Evolutionary conservation across 352 stramenopile species (phyloP).

Genomic region (Phytophthora pseudosyringae): DNA sequence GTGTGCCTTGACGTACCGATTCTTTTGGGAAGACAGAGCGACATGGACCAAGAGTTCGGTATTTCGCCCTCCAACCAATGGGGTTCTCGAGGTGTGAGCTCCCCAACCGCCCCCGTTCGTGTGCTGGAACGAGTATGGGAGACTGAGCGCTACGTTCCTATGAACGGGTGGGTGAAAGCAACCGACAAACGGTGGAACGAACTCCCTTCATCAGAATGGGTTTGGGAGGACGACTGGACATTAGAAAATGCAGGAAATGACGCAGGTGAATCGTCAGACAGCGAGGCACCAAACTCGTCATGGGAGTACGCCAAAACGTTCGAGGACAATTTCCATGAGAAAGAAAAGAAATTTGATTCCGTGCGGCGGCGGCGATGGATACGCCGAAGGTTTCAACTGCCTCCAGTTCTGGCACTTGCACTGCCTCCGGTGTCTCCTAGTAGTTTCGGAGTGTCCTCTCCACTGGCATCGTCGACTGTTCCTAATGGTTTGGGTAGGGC

Average conservation of each 20-base stretch:
- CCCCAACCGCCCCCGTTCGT: slow-evolving; percentile 36
- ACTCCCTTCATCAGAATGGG: slow-evolving; percentile 79
- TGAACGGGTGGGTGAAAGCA: slow-evolving; percentile 73
- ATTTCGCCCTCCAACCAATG: slow-evolving; percentile 32
- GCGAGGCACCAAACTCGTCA: slow-evolving; percentile 30
- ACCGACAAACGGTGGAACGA: slow-evolving; percentile 63
- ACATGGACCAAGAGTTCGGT: slow-evolving; percentile 54
- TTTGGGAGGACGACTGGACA: slow-evolving; percentile 80
- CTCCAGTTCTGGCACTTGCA: slow-evolving; percentile 49
- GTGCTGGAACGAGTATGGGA: slow-evolving; percentile 79
- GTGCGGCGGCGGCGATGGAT: slow-evolving; percentile 75
- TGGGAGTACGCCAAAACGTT: slow-evolving; percentile 81
- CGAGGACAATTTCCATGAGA: slow-evolving; percentile 76
- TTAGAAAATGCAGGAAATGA: slow-evolving; percentile 48
- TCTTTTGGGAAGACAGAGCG: slow-evolving; percentile 49
- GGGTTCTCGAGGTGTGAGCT: slow-evolving; percentile 10
- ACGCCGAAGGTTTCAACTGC: slow-evolving; percentile 61
- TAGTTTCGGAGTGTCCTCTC: slow-evolving; percentile 28
- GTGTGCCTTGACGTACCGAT: slow-evolving; percentile 60
- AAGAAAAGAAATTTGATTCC: slow-evolving; percentile 78
- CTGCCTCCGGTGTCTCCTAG: slow-evolving; percentile 18
- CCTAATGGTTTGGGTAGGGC: slow-evolving; percentile 41
- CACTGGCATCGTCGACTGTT: slow-evolving; percentile 20
- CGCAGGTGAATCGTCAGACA: slow-evolving; percentile 35
- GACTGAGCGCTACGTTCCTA: slow-evolving; percentile 74